Conservation (phyloP, 805 yeast species). For the Sugiyamaella floridensis region DNA sequence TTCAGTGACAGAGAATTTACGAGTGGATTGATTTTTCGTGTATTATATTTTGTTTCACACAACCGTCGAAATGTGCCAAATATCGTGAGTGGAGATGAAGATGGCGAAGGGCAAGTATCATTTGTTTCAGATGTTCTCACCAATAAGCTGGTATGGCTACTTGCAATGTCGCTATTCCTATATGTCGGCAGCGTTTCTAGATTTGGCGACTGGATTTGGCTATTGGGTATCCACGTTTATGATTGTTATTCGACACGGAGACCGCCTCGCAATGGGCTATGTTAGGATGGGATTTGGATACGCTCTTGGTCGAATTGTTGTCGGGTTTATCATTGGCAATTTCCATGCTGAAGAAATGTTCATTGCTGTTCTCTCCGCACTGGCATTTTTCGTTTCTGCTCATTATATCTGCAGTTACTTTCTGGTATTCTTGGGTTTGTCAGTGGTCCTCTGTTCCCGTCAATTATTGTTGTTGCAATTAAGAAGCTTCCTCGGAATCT, state of each 20-base stretch:
- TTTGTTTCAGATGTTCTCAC: conserved; percentile 9
- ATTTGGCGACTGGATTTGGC: conserved; percentile 64
- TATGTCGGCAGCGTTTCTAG: conserved; percentile 68
- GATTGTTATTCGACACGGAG: conserved; percentile 46
- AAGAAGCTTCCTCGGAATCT: conserved; percentile 52
- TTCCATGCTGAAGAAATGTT: conserved; percentile 15
- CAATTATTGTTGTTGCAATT: conserved; percentile 58
- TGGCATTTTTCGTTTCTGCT: conserved; percentile 37
- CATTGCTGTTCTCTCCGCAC: conserved; percentile 25
- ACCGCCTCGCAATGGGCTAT: conserved; percentile 45
- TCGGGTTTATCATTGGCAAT: conserved; percentile 36
- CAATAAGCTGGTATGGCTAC: conserved; percentile 31
- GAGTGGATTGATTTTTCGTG: neutral
- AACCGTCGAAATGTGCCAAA: conserved; percentile 4
- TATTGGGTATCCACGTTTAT: conserved; percentile 67
- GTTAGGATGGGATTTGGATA: conserved; percentile 63
- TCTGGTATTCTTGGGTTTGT: conserved; percentile 48
- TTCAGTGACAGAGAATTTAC: too few species aligned
- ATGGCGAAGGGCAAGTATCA: neutral
- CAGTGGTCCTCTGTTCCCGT: conserved; percentile 69
- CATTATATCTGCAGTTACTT: conserved; percentile 41
- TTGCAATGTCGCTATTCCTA: conserved; percentile 49
- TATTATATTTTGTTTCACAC: neutral
- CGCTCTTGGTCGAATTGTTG: conserved; percentile 52
- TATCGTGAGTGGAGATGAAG: conserved; percentile 8